Conservation (phyloP, 1,284 basidiomycete genomes). For the Ganoderma boninense region DNA sequence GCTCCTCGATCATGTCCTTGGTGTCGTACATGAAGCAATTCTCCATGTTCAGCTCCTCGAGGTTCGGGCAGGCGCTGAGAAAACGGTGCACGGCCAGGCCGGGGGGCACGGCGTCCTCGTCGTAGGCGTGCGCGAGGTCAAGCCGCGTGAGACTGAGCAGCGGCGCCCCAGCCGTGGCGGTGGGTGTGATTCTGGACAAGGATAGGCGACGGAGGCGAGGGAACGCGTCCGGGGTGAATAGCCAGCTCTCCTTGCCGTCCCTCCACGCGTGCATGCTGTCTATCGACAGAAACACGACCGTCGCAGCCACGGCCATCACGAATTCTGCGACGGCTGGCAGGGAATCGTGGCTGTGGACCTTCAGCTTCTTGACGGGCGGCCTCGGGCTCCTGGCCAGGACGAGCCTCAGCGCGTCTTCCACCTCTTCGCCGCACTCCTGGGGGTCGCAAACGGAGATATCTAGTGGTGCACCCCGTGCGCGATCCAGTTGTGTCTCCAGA, state of each 20-base stretch:
- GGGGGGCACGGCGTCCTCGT: too few relatives aligned
- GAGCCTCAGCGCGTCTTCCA: not conserved
- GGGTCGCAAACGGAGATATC: not conserved
- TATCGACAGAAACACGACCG: not conserved
- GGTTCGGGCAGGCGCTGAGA: too few relatives aligned
- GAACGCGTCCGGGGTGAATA: not conserved
- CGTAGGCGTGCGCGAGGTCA: too few relatives aligned
- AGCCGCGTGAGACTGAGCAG: not conserved
- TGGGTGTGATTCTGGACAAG: not conserved
- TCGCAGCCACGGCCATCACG: not conserved
- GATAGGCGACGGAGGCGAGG: not conserved
- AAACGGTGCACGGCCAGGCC: too few relatives aligned
- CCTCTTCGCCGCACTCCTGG: not conserved
- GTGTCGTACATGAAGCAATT: too few relatives aligned
- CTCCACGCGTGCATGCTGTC: not conserved
- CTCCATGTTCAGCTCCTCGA: too few relatives aligned
- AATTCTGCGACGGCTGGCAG: not conserved
- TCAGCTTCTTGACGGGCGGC: not conserved
- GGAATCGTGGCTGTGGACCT: not conserved
- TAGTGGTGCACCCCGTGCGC: not conserved
- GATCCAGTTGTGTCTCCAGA: not conserved
- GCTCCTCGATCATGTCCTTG: too few relatives aligned
- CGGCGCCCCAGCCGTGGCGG: not conserved
- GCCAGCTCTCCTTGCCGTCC: too few relatives aligned
- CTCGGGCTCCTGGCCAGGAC: not conserved